Base-by-base conservation (phyloP, 1,139 yeast species). In the Magnusiomyces fungicola region DNA sequence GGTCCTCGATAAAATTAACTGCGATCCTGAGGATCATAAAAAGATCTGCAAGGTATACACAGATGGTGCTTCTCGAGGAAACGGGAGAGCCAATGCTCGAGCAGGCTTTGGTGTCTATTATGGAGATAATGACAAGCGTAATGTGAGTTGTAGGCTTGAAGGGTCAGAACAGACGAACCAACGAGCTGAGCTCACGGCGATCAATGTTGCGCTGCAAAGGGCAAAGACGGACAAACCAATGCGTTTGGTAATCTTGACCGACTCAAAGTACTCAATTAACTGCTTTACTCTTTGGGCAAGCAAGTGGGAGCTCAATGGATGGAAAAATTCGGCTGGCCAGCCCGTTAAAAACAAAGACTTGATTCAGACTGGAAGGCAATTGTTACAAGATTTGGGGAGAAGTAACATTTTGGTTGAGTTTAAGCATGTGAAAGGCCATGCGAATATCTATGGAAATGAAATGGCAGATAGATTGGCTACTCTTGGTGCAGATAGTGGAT, bases 51-150 rank as follows among this genome's bases (percentile, higher is more conserved):
- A 46, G 3, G 66, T 84, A 1, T 86, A 76, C 58, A 81, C 85
- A 18, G 95, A 86, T 63, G 95, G 96, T 0, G 83, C 92, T 1
- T 72, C 81, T 0, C 63, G 76, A 37, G 73, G 75, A 6, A 80
- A 81, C 55, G 85, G 85, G 1, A 63, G 61, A 24, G 48, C 51
- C 0, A 61, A 63, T 9, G 69, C 73, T 1, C 53, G 62, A 10
- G 86, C 88, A 0, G 96, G 96, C 0, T 79, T 75, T 59, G 96
- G 95, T 18, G 86, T 83, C 0, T 86, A 69, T 61, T 87, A 76
- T 62, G 90, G 88, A 0, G 65, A 60, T 0, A 62, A 64, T 21
- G 85, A 83, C 60, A 53, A 69, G 2, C 68, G 82, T 42, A 83
- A 84, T 61, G 68, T 72, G 2, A 71, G 80, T 1, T 76, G 70